Conservation (phyloP, 305 asterid species). For the Rubia peregrina region DNA sequence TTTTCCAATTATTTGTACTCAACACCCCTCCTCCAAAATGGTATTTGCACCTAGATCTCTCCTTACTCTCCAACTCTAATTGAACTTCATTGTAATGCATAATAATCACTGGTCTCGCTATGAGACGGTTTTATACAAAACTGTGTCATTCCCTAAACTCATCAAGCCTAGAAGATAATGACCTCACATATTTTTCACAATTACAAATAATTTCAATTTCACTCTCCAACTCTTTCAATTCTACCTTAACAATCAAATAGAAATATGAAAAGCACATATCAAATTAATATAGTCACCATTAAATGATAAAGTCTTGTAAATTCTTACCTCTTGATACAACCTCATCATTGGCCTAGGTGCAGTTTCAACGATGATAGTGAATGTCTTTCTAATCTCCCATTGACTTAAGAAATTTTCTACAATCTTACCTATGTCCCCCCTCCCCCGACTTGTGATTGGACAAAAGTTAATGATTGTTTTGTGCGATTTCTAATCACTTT, state of each 20-base stretch:
- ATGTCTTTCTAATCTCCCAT: too few species aligned
- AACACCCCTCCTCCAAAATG: too few species aligned
- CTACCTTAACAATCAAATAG: not conserved
- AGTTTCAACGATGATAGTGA: too few species aligned
- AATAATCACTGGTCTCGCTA: too few species aligned
- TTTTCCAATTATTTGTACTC: too few species aligned
- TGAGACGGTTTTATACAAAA: too few species aligned
- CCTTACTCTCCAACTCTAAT: too few species aligned
- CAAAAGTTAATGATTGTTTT: not conserved
- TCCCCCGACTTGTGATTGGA: not conserved
- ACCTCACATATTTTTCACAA: not conserved
- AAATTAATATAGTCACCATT: not conserved
- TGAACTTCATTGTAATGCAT: too few species aligned
- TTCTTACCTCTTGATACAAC: not conserved
- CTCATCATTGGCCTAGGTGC: not conserved
- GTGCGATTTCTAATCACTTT: not conserved
- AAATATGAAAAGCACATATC: conserved; percentile 1
- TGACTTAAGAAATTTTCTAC: not conserved
- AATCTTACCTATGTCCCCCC: not conserved
- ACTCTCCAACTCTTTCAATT: not conserved
- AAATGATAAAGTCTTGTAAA: not conserved
- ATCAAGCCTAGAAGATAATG: not conserved
- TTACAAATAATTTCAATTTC: not conserved
- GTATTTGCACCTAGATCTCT: too few species aligned
- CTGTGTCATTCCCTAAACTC: too few species aligned